These are phyloP conservation scores for Phytomonas francai DNA, from an alignment of 208 protist genomes.

Conservation along the genomic window DNA sequence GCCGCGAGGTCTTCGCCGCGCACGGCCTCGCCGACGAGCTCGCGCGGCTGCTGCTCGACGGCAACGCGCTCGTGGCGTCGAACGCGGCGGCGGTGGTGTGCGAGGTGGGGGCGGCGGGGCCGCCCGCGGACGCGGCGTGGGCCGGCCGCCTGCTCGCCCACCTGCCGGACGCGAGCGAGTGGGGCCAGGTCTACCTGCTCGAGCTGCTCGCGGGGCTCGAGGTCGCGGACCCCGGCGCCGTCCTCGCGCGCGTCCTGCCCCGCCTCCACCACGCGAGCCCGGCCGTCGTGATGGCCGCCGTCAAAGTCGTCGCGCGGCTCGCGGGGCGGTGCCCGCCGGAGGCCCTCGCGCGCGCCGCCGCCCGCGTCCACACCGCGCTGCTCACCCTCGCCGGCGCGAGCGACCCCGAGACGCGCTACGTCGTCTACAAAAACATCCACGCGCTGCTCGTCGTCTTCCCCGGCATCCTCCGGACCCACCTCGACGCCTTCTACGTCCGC, in stretches of 20 bases:
- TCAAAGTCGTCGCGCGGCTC: conserved; percentile 90
- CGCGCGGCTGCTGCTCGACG: conserved; percentile 93
- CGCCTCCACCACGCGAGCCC: conserved; percentile 96
- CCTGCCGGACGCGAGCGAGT: conserved; percentile 96
- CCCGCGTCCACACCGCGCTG: conserved; percentile 95
- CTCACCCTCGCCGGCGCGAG: conserved; percentile 59
- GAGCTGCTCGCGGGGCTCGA: conserved; percentile 90
- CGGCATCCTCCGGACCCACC: conserved; percentile 82
- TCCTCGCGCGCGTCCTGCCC: conserved; percentile 93
- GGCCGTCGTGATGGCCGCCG: conserved; percentile 96
- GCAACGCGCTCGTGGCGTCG: conserved; percentile 95
- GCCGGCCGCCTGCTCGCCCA: conserved; percentile 94
- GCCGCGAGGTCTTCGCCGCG: conserved; percentile 92
- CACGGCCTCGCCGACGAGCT: conserved; percentile 88
- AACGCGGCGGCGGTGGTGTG: conserved; percentile 97
- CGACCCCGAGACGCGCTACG: conserved; percentile 96
- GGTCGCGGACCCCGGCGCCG: conserved; percentile 68
- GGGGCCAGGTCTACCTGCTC: conserved; percentile 98
- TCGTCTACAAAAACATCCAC: conserved; percentile 98
- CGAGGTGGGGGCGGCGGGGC: conserved; percentile 73
- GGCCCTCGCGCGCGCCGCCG: conserved; percentile 48
- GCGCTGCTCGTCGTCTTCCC: conserved; percentile 96
- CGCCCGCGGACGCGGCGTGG: conserved; percentile 25
- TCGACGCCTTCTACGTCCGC: conserved; percentile 98
- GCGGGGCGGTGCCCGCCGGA: conserved; percentile 50